These are phyloP conservation scores for Botrytis elliptica DNA, from an alignment of 2,329 filamentous ascomycete species.

Conservation along the genomic window DNA sequence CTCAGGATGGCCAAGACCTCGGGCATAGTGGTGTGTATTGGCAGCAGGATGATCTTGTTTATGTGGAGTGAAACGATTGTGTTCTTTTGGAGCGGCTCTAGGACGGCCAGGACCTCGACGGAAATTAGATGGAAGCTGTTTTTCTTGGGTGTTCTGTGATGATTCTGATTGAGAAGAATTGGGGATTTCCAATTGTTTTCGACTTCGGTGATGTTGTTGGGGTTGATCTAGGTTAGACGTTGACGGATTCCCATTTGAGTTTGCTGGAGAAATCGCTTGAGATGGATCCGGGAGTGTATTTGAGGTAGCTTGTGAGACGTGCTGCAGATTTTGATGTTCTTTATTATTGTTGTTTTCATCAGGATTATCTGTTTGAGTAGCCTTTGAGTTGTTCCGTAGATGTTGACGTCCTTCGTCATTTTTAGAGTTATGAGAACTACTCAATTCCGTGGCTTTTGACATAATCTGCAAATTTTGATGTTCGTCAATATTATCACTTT, in stretches of 20 bases:
- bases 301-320: background rate
- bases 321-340: background rate
- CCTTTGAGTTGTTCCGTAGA: background rate
- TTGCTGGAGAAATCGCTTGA: background rate
- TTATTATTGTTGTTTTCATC: background rate
- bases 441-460: background rate
- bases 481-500: background rate
- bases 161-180: constrained; percentile 2
- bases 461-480: background rate
- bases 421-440: background rate
- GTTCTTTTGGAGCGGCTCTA: background rate
- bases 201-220: background rate
- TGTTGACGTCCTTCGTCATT: background rate
- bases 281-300: background rate
- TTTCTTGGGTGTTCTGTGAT: background rate
- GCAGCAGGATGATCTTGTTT: background rate
- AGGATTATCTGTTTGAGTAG: background rate
- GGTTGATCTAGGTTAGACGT: background rate
- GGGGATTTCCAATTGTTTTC: background rate
- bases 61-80: background rate
- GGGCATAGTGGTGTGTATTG: background rate
- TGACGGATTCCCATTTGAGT: background rate
- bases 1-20: background rate
- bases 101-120: constrained; percentile 5
- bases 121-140: background rate